Percentiles rank a stretch among this genome's conserved stretches.
Conservation (phyloP, 768 basidiomycete species). For the Porphyrellus cyaneotinctus region DNA sequence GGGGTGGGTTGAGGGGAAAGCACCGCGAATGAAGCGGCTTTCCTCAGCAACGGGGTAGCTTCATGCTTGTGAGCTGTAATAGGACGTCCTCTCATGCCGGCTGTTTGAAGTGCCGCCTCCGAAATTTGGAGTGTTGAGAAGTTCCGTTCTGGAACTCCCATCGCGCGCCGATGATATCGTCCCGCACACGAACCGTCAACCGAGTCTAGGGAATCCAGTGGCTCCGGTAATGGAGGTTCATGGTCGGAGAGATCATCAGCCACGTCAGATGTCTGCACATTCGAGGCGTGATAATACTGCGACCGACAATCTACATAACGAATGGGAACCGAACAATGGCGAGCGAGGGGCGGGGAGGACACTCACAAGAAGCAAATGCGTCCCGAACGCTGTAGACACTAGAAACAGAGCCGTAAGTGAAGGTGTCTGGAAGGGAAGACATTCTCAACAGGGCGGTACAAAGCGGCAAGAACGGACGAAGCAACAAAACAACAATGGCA, state of each 20-base stretch:
- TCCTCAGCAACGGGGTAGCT: constrained; percentile 40
- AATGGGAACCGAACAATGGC: background rate
- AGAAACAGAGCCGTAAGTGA: constrained; percentile 45
- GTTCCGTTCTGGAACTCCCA: background rate
- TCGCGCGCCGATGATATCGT: constrained; percentile 2
- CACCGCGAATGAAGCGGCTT: constrained; percentile 35
- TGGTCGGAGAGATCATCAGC: constrained; percentile 39
- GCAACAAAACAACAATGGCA: background rate
- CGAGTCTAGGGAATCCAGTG: background rate
- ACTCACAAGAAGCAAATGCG: constrained; percentile 59
- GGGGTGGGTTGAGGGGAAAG: constrained; percentile 3
- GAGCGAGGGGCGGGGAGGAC: background rate
- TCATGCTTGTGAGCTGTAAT: constrained; percentile 6
- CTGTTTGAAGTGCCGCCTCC: constrained; percentile 21
- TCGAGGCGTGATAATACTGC: constrained; percentile 62
- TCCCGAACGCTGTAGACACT: constrained; percentile 49
- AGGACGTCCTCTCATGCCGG: constrained; percentile 7
- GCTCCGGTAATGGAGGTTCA: constrained; percentile 5
- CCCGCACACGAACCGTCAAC: background rate
- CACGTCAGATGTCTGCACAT: constrained; percentile 47
- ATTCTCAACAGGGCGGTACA: constrained; percentile 23
- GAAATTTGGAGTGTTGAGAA: constrained; percentile 10
- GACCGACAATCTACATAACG: constrained; percentile 55
- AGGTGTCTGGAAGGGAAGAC: constrained; percentile 46
- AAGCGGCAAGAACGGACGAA: background rate